Evolutionary conservation across 371 early-diverging fungal genomes (phyloP).

Genomic region (Mortierella sp.): DNA sequence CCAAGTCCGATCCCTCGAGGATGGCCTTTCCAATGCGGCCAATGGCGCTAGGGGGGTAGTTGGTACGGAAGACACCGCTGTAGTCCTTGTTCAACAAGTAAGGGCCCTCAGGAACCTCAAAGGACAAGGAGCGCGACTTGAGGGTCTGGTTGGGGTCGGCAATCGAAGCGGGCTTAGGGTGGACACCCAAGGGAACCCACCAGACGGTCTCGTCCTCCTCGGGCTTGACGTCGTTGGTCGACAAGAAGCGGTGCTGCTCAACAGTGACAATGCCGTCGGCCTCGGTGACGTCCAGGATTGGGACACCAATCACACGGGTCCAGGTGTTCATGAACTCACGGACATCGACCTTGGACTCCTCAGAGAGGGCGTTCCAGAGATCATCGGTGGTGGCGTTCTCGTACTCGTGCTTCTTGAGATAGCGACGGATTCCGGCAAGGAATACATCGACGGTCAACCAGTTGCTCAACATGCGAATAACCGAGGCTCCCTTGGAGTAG

Average conservation of each 20-base stretch:
- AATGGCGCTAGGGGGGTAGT: slow-evolving; percentile 67
- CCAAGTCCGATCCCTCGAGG: slow-evolving; percentile 50
- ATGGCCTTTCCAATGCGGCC: slow-evolving; percentile 63
- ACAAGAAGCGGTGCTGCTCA: slow-evolving; percentile 81
- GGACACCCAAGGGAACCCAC: slow-evolving; percentile 78
- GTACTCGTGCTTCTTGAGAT: slow-evolving; percentile 85
- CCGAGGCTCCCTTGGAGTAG: slow-evolving; percentile 96
- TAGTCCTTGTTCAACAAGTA: slow-evolving; percentile 76
- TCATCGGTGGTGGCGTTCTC: slow-evolving; percentile 88
- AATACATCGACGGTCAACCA: slow-evolving; percentile 84
- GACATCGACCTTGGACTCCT: slow-evolving; percentile 79
- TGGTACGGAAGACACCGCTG: slow-evolving; percentile 77
- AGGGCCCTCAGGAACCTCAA: slow-evolving; percentile 53
- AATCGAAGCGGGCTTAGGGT: slow-evolving; percentile 44
- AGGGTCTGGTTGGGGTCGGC: slow-evolving; percentile 49
- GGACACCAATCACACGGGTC: slow-evolving; percentile 90
- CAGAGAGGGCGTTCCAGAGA: slow-evolving; percentile 86
- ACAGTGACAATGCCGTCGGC: slow-evolving; percentile 64
- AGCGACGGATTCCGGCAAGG: slow-evolving; percentile 83
- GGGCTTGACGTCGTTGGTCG: slow-evolving; percentile 76
- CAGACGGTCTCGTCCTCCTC: slow-evolving; percentile 80
- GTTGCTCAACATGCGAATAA: slow-evolving; percentile 93
- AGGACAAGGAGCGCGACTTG: slow-evolving; percentile 47
- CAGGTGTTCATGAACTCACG: slow-evolving; percentile 87
- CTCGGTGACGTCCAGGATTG: slow-evolving; percentile 77